Percentiles rank a stretch among this genome's conserved stretches.
These are phyloP conservation scores for Sextonia rubra DNA, from an alignment of 164 flowering plant genomes.

Conservation along the genomic window DNA sequence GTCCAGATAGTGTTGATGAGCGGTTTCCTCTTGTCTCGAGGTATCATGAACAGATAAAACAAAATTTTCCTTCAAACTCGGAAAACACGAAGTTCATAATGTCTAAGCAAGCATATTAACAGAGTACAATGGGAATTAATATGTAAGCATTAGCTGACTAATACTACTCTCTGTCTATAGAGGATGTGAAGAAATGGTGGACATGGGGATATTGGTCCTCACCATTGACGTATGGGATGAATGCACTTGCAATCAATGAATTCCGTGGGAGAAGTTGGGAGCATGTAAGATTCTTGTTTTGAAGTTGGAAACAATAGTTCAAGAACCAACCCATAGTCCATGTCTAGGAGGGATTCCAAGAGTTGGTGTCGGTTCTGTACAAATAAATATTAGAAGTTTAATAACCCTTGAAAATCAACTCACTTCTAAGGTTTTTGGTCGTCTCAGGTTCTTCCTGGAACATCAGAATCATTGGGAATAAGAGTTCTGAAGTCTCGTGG, in stretches of 20 bases:
- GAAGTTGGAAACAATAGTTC: background rate
- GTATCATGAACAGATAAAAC: background rate
- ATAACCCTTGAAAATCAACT: background rate
- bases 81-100: background rate
- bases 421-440: background rate
- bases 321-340: background rate
- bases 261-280: constrained; percentile 76
- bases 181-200: constrained; percentile 48
- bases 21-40: constrained; percentile 13
- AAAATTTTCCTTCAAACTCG: background rate
- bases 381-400: background rate
- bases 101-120: background rate
- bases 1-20: constrained; percentile 6
- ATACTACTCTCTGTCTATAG: background rate
- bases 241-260: constrained; percentile 69
- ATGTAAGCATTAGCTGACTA: background rate
- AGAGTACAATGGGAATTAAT: background rate
- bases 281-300: constrained; percentile 1
- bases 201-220: constrained; percentile 81
- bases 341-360: background rate
- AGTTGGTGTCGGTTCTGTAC: no score
- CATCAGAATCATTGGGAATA: constrained; percentile 20
- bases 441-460: constrained; percentile 8
- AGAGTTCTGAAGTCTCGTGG: constrained; percentile 20
- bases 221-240: constrained; percentile 63